Base-by-base conservation (phyloP, 2,329 filamentous ascomycete genomes). In the Metarhizium humberi region DNA sequence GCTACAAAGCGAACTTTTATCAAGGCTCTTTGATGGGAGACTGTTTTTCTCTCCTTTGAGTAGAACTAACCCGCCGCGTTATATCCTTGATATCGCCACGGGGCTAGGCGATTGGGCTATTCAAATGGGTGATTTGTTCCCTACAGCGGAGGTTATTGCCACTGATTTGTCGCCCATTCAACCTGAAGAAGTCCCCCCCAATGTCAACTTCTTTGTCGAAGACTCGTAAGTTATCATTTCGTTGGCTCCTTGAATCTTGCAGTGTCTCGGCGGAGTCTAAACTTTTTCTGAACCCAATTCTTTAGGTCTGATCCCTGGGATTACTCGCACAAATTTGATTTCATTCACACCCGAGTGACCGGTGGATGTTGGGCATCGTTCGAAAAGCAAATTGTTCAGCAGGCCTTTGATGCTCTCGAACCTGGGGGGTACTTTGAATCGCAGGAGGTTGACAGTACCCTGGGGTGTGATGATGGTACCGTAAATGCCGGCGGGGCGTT, bases 151-250 rank as follows among this genome's bases (percentile, higher is more conserved):
- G 57, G 75, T 88, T 34, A 76, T 78, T 51, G 85, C 83, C 36
- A 86, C 81, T 8, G 85, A 88, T 62, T 73, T 88, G 6, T 87
- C 84, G 1, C 84, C 85, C 2, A 83, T 87, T 30, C 85, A 88
- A 63, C 84, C 85, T 2, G 71, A 72, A 4, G 74, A 79, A 50
- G 84, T 90, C 1, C 87, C 88, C 0, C 78, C 80, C 18, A 92
- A 92, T 59, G 85, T 90, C 14, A 80, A 83, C 58, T 92, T 92
- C 60, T 82, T 83, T 57, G 78, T 92, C 49, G 86, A 90, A 64
- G 87, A 91, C 62, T 71, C 70, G 68, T 71, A 64, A 61, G 70
- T 66, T 14, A 20, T 18, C 6, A 14, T 45, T 45, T 20, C 16
- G 16, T 6, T 20, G 40, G 7, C 32, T 5, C 38, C 7, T 20